A percentile compares a stretch with the other conserved stretches of the same genome.
phyloP scores from a whole-genome alignment of 805 yeast species.

The Cyberlindnera misumaiensis region DNA sequence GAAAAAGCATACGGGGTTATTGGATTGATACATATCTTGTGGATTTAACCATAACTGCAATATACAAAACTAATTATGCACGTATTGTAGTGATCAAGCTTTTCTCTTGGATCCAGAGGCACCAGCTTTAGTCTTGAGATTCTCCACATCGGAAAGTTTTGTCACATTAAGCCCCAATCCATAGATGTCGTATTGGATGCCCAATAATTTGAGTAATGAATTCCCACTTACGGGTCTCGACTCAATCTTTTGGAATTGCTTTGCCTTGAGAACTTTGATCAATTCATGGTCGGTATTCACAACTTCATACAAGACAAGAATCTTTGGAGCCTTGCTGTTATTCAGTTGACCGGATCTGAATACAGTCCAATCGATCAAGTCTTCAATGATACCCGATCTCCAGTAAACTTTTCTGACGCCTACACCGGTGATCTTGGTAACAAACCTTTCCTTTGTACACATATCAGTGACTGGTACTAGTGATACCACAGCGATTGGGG shows the following conservation, averaged over 20 bases:
- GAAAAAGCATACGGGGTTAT: constrained; percentile 19
- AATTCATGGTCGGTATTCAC: constrained; percentile 45
- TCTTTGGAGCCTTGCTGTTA: constrained; percentile 24
- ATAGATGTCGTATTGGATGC: constrained; percentile 19
- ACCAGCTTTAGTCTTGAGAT: constrained; percentile 13
- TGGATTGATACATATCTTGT: too few species aligned
- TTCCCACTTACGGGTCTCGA: constrained; percentile 9
- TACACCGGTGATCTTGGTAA: constrained; percentile 47
- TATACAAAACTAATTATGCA: not conserved
- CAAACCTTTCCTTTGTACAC: constrained; percentile 35
- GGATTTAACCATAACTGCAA: too few species aligned
- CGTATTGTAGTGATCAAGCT: constrained; percentile 1
- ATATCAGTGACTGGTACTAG: constrained; percentile 36
- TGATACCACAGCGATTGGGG: constrained; percentile 62
- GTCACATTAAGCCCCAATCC: constrained; percentile 19
- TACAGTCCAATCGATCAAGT: constrained; percentile 57
- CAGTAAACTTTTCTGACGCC: constrained; percentile 66
- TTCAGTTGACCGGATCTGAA: constrained; percentile 38
- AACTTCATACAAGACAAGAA: constrained; percentile 39
- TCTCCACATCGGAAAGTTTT: constrained; percentile 9
- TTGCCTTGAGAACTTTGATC: constrained; percentile 30
- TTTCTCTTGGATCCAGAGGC: constrained; percentile 15
- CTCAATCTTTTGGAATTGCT: constrained; percentile 37
- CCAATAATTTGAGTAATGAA: constrained; percentile 11
- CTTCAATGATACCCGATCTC: constrained; percentile 55